phyloP scores from a whole-genome alignment of 2,329 filamentous ascomycete genomes.

The Penicillium sp. region DNA sequence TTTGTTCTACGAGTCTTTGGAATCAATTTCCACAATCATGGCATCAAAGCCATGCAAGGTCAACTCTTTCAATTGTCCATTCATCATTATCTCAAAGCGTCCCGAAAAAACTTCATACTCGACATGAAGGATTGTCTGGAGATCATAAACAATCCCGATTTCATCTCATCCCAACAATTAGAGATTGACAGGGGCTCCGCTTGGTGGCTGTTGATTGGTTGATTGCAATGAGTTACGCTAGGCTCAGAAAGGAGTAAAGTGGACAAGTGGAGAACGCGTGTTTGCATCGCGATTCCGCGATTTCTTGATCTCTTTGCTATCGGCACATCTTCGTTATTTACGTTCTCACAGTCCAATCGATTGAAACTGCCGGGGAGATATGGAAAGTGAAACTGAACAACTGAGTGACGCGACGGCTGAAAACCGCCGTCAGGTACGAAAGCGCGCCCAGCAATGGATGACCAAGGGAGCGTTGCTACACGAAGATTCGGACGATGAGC shows the following conservation, averaged over 20 bases:
- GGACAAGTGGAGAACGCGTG: constrained; percentile 24
- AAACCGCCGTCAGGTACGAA: constrained; percentile 22
- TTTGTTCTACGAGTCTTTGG: no score
- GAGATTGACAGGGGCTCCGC: neutral
- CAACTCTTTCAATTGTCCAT: no score
- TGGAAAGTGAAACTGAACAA: constrained; percentile 15
- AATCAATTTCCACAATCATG: no score
- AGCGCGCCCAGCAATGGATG: constrained; percentile 45
- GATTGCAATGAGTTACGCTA: constrained; percentile 13
- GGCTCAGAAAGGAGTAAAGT: constrained; percentile 26
- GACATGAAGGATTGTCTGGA: no score
- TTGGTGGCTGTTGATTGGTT: neutral
- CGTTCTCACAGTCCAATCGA: neutral
- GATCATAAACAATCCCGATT: no score
- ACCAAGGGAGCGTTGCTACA: constrained; percentile 58
- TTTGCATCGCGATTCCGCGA: constrained; percentile 17
- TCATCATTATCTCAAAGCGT: no score
- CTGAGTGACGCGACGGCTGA: constrained; percentile 12
- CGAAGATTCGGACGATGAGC: constrained; percentile 84
- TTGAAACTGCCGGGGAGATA: constrained; percentile 2
- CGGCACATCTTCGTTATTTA: constrained; percentile 4
- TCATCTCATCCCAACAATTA: no score
- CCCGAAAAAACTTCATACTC: no score
- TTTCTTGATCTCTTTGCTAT: constrained; percentile 6
- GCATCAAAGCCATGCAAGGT: no score